Conservation (phyloP, 2,329 filamentous ascomycete species). For the Dothistroma pini region DNA sequence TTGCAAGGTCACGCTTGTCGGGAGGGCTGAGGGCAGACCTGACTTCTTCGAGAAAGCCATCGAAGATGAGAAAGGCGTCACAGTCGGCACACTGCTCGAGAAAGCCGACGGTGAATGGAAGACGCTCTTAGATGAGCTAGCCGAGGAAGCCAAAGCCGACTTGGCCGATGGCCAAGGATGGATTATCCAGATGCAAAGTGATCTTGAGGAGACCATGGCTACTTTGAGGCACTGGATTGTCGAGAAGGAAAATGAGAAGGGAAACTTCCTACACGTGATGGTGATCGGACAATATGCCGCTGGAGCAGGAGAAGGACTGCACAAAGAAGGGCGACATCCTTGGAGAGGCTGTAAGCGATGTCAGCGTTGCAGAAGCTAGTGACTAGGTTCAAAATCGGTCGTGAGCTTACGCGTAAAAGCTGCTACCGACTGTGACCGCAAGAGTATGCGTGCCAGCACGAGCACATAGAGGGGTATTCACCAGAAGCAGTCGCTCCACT, state of each 20-base stretch:
- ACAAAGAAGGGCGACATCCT: not conserved
- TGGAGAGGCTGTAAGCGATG: not conserved
- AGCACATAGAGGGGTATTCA: not conserved
- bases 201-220: not conserved
- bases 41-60: not conserved
- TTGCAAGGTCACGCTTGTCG: not conserved
- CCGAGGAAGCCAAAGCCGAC: not conserved
- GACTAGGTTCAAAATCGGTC: not conserved
- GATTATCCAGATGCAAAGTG: not conserved
- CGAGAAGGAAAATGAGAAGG: not conserved
- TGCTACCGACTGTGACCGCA: not conserved
- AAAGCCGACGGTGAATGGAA: not conserved
- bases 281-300: not conserved
- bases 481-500: not conserved
- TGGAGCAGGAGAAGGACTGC: not conserved
- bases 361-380: not conserved
- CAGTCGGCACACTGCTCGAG: not conserved
- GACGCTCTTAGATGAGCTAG: not conserved
- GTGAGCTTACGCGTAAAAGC: not conserved
- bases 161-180: too few species aligned
- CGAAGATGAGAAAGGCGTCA: not conserved
- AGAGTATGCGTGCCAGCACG: not conserved
- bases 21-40: not conserved
- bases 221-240: not conserved
- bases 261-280: not conserved